Conservation (phyloP, 208 protist species). For the Acanthamoeba royreba region DNA sequence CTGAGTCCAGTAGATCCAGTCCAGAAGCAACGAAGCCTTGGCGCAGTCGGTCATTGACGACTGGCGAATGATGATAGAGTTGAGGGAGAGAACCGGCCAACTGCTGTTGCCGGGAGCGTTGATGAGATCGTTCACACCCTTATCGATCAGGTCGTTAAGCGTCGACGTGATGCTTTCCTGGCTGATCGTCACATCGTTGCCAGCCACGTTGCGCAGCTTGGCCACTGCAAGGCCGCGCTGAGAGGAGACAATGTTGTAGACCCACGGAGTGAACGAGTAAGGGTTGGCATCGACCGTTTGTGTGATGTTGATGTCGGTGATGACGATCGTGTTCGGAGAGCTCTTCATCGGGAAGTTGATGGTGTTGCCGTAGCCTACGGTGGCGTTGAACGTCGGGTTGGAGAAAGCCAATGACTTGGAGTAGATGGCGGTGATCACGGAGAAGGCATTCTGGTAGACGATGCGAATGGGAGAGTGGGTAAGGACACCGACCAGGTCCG, state of each 20-base stretch:
- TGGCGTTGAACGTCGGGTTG: neutral
- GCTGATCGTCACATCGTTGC: neutral
- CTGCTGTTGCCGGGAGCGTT: neutral
- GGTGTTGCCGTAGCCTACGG: neutral
- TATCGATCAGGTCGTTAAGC: conserved; percentile 1
- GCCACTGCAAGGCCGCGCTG: neutral
- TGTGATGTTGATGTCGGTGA: neutral
- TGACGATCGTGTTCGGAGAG: neutral
- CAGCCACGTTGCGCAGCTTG: neutral
- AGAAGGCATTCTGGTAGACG: neutral
- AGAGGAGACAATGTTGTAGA: neutral
- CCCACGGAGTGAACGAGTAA: neutral
- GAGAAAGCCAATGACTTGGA: neutral
- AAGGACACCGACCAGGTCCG: neutral
- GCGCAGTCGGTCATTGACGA: neutral
- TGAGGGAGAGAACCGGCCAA: neutral
- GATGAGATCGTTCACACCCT: neutral
- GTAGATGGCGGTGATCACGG: neutral
- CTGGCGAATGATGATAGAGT: neutral
- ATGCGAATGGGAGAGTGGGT: conserved; percentile 6
- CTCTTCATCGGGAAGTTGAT: conserved; percentile 20
- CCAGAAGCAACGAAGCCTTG: neutral
- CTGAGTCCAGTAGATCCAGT: conserved; percentile 33
- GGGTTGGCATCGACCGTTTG: neutral
- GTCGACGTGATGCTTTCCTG: neutral